Evolutionary conservation across 352 stramenopile genomes (phyloP).

Genomic region (Elongisporangium anandrum): DNA sequence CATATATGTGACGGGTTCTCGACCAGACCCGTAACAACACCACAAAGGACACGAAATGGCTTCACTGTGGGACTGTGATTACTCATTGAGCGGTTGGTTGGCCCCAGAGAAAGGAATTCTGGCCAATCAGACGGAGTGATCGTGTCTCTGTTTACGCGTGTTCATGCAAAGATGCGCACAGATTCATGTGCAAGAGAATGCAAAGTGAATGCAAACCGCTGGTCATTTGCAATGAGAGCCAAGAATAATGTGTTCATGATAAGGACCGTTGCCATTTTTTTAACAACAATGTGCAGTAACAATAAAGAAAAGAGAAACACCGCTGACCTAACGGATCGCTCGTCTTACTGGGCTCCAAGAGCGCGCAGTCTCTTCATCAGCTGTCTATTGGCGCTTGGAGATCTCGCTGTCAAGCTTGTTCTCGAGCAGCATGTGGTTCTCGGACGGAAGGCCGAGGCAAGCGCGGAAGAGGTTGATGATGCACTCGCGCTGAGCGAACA

Average conservation of each 20-base stretch:
- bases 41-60: neutral
- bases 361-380: constrained; percentile 5
- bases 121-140: neutral
- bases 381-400: constrained; percentile 42
- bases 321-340: neutral
- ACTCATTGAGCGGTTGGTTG: neutral
- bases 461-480: constrained; percentile 99
- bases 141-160: neutral
- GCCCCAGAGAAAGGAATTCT: neutral
- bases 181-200: neutral
- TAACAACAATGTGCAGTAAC: neutral
- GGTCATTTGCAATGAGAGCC: neutral
- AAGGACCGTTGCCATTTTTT: neutral
- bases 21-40: neutral
- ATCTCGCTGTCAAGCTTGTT: constrained; percentile 91
- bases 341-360: neutral
- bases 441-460: constrained; percentile 94
- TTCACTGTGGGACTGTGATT: neutral
- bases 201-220: neutral
- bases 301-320: neutral
- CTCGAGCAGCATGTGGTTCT: constrained; percentile 99
- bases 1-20: neutral
- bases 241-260: neutral
- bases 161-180: neutral
- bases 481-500: constrained; percentile 97